Evolutionary conservation across 1,284 basidiomycete species (phyloP).

Genomic region (Boletus smithii): DNA sequence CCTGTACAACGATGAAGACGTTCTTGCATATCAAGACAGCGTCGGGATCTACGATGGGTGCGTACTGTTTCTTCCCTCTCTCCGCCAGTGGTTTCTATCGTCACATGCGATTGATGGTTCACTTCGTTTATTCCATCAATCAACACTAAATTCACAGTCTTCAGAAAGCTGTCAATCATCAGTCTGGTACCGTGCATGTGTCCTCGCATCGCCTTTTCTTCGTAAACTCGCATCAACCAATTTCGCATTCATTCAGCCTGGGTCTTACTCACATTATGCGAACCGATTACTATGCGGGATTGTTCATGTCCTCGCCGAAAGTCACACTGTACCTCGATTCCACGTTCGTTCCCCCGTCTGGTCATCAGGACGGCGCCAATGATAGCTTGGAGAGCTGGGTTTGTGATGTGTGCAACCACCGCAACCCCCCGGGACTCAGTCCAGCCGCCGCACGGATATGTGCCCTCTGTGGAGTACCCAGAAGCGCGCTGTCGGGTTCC

Average conservation of each 20-base stretch:
- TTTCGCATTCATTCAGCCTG: slow-evolving; percentile 54
- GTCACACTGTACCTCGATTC: slow-evolving; percentile 70
- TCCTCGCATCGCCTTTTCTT: slow-evolving; percentile 88
- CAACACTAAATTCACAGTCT: slow-evolving; percentile 49
- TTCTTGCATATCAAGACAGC: slow-evolving; percentile 67
- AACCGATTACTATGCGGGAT: slow-evolving; percentile 89
- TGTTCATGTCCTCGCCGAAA: slow-evolving; percentile 89
- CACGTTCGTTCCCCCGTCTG: slow-evolving; percentile 24
- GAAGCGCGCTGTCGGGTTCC: slow-evolving; percentile 40
- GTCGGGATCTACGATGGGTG: slow-evolving; percentile 92
- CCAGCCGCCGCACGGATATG: slow-evolving; percentile 64
- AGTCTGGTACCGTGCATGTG: slow-evolving; percentile 69
- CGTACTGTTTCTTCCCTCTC: slow-evolving; percentile 29
- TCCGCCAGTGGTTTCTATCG: slow-evolving; percentile 16
- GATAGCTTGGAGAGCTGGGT: slow-evolving; percentile 63
- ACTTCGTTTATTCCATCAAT: slow-evolving; percentile 25
- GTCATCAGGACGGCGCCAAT: slow-evolving; percentile 23
- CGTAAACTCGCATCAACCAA: slow-evolving; percentile 56
- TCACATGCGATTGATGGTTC: slow-evolving; percentile 15
- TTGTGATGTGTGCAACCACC: slow-evolving; percentile 82
- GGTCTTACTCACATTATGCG: slow-evolving; percentile 67
- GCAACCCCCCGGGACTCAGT: slow-evolving; percentile 69
- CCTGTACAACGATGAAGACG: slow-evolving; percentile 76
- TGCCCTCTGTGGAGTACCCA: slow-evolving; percentile 70
- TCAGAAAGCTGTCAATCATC: slow-evolving; percentile 75